phyloP scores from a whole-genome alignment of 805 yeast genomes.

The Myxozyma monticola region DNA sequence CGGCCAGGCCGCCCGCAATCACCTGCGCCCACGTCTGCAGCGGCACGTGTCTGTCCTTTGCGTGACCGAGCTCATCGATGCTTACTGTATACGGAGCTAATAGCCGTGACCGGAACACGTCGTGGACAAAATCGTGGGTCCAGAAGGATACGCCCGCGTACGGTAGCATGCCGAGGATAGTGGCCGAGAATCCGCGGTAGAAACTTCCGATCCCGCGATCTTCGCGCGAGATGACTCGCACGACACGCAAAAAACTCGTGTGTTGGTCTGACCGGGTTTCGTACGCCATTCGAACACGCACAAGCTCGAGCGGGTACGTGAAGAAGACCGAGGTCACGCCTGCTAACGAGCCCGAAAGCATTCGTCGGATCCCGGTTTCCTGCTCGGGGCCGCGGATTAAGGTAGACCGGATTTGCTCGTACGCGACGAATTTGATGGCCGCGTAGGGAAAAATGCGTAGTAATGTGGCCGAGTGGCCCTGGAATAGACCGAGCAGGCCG shows the following conservation, averaged over 20 bases:
- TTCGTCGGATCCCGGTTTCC: constrained; percentile 79
- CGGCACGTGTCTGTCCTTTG: constrained; percentile 52
- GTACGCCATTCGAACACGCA: constrained; percentile 89
- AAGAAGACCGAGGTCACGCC: constrained; percentile 78
- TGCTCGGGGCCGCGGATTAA: constrained; percentile 71
- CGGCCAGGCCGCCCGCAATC: constrained; percentile 93
- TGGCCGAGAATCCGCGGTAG: constrained; percentile 92
- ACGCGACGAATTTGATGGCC: constrained; percentile 92
- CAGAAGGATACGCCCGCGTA: constrained; percentile 97
- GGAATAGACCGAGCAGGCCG: constrained; percentile 80
- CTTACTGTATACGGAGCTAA: constrained; percentile 51
- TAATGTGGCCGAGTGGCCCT: constrained; percentile 94
- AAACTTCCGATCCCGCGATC: constrained; percentile 57
- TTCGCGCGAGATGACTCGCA: constrained; percentile 18
- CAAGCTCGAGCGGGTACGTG: constrained; percentile 89
- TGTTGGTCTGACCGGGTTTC: constrained; percentile 53
- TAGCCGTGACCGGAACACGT: constrained; percentile 64
- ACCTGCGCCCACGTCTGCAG: constrained; percentile 89
- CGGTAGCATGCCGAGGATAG: constrained; percentile 93
- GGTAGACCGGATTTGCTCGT: constrained; percentile 82
- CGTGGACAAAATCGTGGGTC: constrained; percentile 90
- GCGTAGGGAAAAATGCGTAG: constrained; percentile 94
- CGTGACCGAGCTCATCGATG: not conserved
- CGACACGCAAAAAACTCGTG: constrained; percentile 13
- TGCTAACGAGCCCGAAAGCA: constrained; percentile 85